A percentile compares a stretch with the other conserved stretches of the same genome.
These are phyloP conservation scores for Linum usitatissimum DNA, from an alignment of 345 rosid species.

Conservation along the genomic window DNA sequence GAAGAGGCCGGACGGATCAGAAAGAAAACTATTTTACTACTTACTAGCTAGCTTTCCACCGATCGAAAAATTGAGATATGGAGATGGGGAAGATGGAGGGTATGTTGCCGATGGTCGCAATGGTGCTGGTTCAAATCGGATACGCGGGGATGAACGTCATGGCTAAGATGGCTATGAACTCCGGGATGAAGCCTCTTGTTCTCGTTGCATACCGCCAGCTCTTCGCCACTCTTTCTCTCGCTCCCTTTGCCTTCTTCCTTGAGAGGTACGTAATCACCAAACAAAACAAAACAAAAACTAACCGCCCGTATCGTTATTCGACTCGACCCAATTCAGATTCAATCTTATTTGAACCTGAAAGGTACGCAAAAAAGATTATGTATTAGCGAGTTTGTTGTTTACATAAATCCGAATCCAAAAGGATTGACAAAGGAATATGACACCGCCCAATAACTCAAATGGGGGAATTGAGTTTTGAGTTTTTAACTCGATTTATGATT, in stretches of 20 bases:
- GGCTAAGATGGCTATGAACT: conserved; percentile 81
- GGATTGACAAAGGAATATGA: too few species aligned
- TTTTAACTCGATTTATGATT: too few species aligned
- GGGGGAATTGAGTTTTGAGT: too few species aligned
- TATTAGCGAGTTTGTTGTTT: too few species aligned
- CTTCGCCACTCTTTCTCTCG: conserved; percentile 55
- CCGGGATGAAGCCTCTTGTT: conserved; percentile 74
- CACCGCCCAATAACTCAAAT: too few species aligned
- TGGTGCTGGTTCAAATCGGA: conserved; percentile 65
- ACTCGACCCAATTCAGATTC: too few species aligned
- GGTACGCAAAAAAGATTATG: too few species aligned
- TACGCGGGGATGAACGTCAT: conserved; percentile 81
- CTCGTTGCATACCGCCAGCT: conserved; percentile 75
- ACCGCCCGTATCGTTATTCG: too few species aligned
- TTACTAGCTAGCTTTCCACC: too few species aligned
- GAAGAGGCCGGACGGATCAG: not conserved
- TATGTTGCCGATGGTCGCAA: conserved; percentile 53
- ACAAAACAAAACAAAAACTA: too few species aligned
- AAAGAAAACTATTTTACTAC: not conserved
- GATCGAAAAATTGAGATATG: conserved; percentile 3
- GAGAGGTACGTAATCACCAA: conserved; percentile 40
- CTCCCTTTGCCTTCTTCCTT: conserved; percentile 57
- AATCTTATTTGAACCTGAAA: too few species aligned
- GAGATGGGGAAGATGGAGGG: conserved; percentile 17
- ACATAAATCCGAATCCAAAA: too few species aligned